Evolutionary conservation across 805 yeast genomes (phyloP).

Genomic region (Suhomyces faveliae): DNA sequence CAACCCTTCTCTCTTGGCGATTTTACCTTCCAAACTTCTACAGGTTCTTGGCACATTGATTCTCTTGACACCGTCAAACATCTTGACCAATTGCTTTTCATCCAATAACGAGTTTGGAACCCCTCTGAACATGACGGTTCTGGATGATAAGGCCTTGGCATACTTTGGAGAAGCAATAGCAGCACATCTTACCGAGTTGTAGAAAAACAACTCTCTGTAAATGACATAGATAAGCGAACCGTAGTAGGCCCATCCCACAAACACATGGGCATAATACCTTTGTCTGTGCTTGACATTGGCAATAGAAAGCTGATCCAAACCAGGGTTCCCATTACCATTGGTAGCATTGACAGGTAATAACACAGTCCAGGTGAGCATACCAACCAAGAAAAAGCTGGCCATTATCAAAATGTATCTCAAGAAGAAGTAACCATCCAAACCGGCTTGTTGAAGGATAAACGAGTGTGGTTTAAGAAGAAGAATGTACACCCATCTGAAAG

Average conservation of each 20-base stretch:
- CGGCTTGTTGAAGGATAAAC: slow-evolving; percentile 80
- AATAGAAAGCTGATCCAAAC: slow-evolving; percentile 75
- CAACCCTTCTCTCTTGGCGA: slow-evolving; percentile 56
- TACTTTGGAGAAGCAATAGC: slow-evolving; percentile 79
- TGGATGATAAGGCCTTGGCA: slow-evolving; percentile 68
- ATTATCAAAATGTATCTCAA: slow-evolving; percentile 70
- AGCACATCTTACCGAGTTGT: slow-evolving; percentile 72
- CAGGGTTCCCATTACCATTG: slow-evolving; percentile 57
- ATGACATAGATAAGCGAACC: slow-evolving; percentile 67
- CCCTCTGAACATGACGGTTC: slow-evolving; percentile 81
- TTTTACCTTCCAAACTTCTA: slow-evolving; percentile 53
- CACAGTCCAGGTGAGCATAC: slow-evolving; percentile 59
- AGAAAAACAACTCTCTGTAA: slow-evolving; percentile 80
- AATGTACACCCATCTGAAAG: slow-evolving; percentile 67
- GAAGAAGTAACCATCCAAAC: slow-evolving; percentile 92
- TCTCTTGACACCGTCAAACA: slow-evolving; percentile 79
- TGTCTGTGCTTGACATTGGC: slow-evolving; percentile 61
- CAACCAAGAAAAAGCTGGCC: slow-evolving; percentile 42
- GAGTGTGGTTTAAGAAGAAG: slow-evolving; percentile 66
- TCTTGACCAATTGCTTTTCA: slow-evolving; percentile 67
- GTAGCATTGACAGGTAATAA: slow-evolving; percentile 84
- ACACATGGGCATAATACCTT: slow-evolving; percentile 83
- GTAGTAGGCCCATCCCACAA: slow-evolving; percentile 77
- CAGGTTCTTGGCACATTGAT: slow-evolving; percentile 77
- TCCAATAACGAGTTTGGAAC: slow-evolving; percentile 74